Evolutionary conservation across 495 filamentous ascomycete species (phyloP), one percentile per base, ranked within the genome.

Genomic region (Aspergillus cavernicola): DNA sequence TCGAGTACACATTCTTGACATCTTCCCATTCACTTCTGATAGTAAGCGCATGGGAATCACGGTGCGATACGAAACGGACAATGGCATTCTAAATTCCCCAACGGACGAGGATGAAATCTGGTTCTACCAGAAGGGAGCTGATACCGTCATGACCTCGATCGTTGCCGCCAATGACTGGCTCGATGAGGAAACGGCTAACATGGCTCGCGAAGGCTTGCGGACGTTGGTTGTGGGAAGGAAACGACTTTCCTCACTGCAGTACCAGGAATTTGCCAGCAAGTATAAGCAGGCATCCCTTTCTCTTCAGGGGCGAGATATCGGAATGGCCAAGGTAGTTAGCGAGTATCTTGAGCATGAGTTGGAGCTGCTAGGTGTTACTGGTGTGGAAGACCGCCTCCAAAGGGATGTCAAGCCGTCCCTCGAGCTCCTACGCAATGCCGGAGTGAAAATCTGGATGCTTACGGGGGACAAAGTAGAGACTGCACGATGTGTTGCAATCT

Each of bases 361-460:
- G 2, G 93, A 97, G 64, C 79, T 99, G 18, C 80, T 97, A 2
- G 95, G 95, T 11, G 92, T 99, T 12, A 99, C 95, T 1, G 95
- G 95, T 50, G 95, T 99, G 1, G 95, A 99, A 66, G 95, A 99
- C 66, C 95, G 95, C 55, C 76, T 99, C 19, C 95, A 99, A 66
- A 82, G 82, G 47, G 90, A 96, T 70, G 95, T 99, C 63, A 97
- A 97, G 63, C 86, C 92, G 3, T 92, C 88, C 1, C 79, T 99
- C 6, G 95, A 99, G 63, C 79, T 97, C 12, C 83, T 99, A 37
- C 88, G 95, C 53, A 97, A 99, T 65, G 95, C 95, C 8, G 95
- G 95, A n/a, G 89, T 99, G 65, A 97, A 96, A 71, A 96, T 97
- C 50, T 99, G 95, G 95, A 99, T 99, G 95, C 75, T 99, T 61